Percentiles rank a stretch among this genome's conserved stretches.
These are phyloP conservation scores for Cantharellus cinnabarinus DNA, from an alignment of 768 basidiomycete genomes.

Conservation along the genomic window DNA sequence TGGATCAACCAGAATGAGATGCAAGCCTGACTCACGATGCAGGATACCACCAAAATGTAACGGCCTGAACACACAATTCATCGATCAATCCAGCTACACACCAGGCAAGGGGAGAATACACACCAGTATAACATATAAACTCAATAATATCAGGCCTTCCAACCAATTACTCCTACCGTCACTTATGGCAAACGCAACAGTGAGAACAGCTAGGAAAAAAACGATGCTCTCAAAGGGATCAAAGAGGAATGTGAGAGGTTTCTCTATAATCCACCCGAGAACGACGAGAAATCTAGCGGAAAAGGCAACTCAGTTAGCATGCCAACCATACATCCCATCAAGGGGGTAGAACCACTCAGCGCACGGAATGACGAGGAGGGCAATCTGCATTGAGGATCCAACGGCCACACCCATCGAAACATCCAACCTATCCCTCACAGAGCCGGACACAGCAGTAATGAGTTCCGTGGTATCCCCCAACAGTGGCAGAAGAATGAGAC, in stretches of 20 bases:
- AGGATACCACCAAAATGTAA: no score
- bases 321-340: background rate
- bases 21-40: no score
- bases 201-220: background rate
- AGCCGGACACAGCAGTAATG: conserved; percentile 77
- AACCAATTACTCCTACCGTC: conserved; percentile 77
- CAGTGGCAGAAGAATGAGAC: conserved; percentile 77
- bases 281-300: conserved; percentile 41
- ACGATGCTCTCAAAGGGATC: conserved; percentile 76
- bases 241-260: conserved; percentile 61
- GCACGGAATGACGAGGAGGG: conserved; percentile 68
- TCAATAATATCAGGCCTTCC: conserved; percentile 62
- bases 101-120: background rate
- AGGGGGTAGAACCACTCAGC: conserved; percentile 14
- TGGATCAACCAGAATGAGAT: no score
- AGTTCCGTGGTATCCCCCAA: conserved; percentile 87
- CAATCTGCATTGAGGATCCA: conserved; percentile 35
- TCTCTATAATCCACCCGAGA: conserved; percentile 64
- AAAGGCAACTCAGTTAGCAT: conserved; percentile 6
- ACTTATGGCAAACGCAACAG: background rate
- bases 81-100: no score
- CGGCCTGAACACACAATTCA: no score
- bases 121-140: conserved; percentile 15
- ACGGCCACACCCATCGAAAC: conserved; percentile 74
- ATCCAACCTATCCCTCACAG: conserved; percentile 38